These are phyloP conservation scores for Gynandropsis gynandra DNA, from an alignment of 345 rosid species.

Conservation along the genomic window DNA sequence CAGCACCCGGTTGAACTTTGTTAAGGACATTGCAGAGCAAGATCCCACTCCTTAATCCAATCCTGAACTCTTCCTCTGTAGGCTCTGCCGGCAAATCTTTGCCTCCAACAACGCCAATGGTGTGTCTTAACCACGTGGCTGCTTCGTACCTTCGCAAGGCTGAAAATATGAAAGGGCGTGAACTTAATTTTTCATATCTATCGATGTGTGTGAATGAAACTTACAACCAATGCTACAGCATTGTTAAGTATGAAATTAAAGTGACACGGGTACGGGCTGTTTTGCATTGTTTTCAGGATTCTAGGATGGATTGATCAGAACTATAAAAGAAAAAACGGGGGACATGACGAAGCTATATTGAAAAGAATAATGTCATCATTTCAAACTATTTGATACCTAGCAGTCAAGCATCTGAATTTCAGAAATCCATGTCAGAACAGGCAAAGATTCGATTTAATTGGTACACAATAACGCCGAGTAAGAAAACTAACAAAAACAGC, in stretches of 20 bases:
- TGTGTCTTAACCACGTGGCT: slow-evolving; percentile 78
- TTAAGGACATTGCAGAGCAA: slow-evolving; percentile 82
- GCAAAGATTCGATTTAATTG: too few relatives aligned
- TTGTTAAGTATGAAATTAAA: neutral
- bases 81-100: slow-evolving; percentile 95
- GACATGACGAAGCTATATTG: too few relatives aligned
- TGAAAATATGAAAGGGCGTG: slow-evolving; percentile 13
- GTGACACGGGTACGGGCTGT: too few relatives aligned
- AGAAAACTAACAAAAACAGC: too few relatives aligned
- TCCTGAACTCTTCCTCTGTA: slow-evolving; percentile 89
- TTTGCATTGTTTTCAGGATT: too few relatives aligned
- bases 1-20: slow-evolving; percentile 80
- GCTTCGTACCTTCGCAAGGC: slow-evolving; percentile 84
- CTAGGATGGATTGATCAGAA: too few relatives aligned
- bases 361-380: too few relatives aligned
- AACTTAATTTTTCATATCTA: slow-evolving; percentile 4
- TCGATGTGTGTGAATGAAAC: neutral
- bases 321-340: too few relatives aligned
- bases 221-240: neutral
- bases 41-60: slow-evolving; percentile 83
- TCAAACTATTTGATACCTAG: too few relatives aligned
- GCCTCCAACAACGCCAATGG: slow-evolving; percentile 72
- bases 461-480: too few relatives aligned
- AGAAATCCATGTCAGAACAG: too few relatives aligned
- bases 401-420: too few relatives aligned